Evolutionary conservation across 148 eudicot species (phyloP).

Genomic region (Vaccinium corymbosum): DNA sequence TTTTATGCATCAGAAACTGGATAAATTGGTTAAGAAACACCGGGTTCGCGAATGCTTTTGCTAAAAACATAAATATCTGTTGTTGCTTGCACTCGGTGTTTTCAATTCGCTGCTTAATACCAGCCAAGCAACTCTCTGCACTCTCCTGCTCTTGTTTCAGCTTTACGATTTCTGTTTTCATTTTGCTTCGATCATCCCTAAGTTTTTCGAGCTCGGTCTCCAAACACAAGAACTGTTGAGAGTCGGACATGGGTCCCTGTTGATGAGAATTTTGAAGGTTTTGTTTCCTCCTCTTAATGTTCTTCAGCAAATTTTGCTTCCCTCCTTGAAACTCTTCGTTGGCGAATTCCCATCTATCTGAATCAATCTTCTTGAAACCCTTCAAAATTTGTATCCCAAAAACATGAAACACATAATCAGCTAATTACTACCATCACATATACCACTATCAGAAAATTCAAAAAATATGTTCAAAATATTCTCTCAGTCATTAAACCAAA

Average conservation of each 20-base stretch:
- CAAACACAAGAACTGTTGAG: constrained; percentile 10
- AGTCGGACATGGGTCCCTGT: constrained; percentile 5
- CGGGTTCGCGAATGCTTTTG: constrained; percentile 46
- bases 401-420: background rate
- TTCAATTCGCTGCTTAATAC: constrained; percentile 43
- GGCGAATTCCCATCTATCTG: constrained; percentile 73
- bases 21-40: constrained; percentile 31
- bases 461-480: background rate
- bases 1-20: constrained; percentile 37
- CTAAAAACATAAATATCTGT: constrained; percentile 40
- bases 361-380: constrained; percentile 74
- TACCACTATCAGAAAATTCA: constrained; percentile 2
- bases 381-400: constrained; percentile 16
- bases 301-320: constrained; percentile 58
- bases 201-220: constrained; percentile 47
- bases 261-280: constrained; percentile 14
- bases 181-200: constrained; percentile 37
- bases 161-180: constrained; percentile 41
- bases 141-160: constrained; percentile 52
- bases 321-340: constrained; percentile 59
- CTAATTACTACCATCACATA: background rate
- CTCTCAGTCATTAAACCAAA: background rate
- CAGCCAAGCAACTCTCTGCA: constrained; percentile 33
- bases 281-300: constrained; percentile 52
- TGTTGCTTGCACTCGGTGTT: constrained; percentile 43